These are phyloP conservation scores for Apophysomyces ossiformis DNA, from an alignment of 371 early-diverging fungal species.

Conservation along the genomic window DNA sequence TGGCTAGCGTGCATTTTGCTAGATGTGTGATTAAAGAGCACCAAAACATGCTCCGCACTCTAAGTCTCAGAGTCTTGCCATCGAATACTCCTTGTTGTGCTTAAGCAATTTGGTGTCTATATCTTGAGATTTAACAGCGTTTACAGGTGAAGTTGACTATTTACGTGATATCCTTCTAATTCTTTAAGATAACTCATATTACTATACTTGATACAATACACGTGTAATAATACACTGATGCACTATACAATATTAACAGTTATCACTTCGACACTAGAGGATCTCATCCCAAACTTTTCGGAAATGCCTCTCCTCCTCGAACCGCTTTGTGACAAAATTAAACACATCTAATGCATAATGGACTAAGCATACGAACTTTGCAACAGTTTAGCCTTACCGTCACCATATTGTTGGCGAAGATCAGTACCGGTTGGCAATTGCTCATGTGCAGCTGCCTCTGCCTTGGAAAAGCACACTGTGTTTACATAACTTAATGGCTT, in stretches of 20 bases:
- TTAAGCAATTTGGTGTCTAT: no score
- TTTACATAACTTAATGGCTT: conserved; percentile 74
- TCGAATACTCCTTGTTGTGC: no score
- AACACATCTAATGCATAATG: background rate
- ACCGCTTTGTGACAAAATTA: conserved; percentile 7
- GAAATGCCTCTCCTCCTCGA: conserved; percentile 7
- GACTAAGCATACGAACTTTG: background rate
- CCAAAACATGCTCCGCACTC: no score
- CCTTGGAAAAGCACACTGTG: conserved; percentile 82
- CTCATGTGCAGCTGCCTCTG: conserved; percentile 72
- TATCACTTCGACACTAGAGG: background rate
- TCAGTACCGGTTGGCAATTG: conserved; percentile 35
- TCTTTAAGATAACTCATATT: no score
- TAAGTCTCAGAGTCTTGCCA: no score
- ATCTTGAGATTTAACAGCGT: no score
- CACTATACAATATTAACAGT: background rate
- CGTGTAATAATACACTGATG: no score
- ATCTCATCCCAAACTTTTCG: conserved; percentile 9
- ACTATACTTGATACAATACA: no score
- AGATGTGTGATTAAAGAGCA: no score
- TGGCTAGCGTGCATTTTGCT: no score
- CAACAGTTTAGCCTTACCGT: conserved; percentile 23
- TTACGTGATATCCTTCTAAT: no score
- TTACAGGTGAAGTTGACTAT: no score
- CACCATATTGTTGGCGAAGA: conserved; percentile 46